These are phyloP conservation scores for Marchantia paleacea DNA, from an alignment of 225 moss, liverwort and hornwort species.

Conservation along the genomic window DNA sequence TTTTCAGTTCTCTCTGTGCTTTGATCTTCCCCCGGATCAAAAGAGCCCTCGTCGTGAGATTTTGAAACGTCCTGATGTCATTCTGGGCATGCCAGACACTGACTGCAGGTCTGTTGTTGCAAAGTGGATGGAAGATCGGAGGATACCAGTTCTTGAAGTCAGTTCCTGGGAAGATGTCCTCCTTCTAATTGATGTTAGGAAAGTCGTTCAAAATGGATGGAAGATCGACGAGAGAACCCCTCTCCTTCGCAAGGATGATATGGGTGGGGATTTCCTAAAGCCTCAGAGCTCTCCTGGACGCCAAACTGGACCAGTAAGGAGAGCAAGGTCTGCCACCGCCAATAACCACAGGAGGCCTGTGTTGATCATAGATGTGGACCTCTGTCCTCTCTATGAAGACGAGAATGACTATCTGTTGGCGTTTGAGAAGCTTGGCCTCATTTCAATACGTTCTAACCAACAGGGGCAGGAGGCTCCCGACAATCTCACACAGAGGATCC, in stretches of 20 bases:
- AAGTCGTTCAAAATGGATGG: neutral
- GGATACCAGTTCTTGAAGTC: conserved; percentile 57
- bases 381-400: conserved; percentile 19
- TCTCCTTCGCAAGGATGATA: neutral
- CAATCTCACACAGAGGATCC: neutral
- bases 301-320: conserved; percentile 1
- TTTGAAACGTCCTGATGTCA: conserved; percentile 41
- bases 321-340: conserved; percentile 22
- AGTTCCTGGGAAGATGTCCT: conserved; percentile 62
- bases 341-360: conserved; percentile 25
- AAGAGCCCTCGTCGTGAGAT: conserved; percentile 19
- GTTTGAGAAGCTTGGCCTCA: conserved; percentile 53
- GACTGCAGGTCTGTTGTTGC: conserved; percentile 66
- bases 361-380: conserved; percentile 34
- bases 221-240: conserved; percentile 9
- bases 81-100: conserved; percentile 63
- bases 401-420: conserved; percentile 24
- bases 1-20: conserved; percentile 68
- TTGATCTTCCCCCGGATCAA: conserved; percentile 49
- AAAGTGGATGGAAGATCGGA: conserved; percentile 62
- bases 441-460: conserved; percentile 33
- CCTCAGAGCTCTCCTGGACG: neutral
- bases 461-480: neutral
- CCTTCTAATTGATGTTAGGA: conserved; percentile 49
- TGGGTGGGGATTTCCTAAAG: conserved; percentile 25